Base-by-base conservation (phyloP, 2,329 filamentous ascomycete species). In the Pleomassaria siparia region DNA sequence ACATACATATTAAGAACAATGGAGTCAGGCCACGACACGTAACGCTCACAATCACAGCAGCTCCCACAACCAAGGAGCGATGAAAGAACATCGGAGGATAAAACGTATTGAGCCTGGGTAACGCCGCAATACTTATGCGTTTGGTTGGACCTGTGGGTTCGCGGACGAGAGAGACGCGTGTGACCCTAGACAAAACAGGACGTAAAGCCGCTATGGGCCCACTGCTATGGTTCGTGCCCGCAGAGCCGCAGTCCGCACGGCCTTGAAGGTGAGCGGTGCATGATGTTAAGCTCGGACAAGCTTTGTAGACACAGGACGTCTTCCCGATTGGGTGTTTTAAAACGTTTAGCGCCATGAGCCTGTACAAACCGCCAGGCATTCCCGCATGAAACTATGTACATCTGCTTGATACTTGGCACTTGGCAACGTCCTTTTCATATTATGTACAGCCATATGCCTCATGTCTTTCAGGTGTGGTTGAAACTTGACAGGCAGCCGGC, bases 71-170 rank as follows among this genome's bases (percentile, higher is more conserved):
- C 18, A 13, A 37, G 20, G 6, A 7, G 35, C 29, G 18, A 37
- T 24, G 24, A 37, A 24, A 37, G 35, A 37, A 37, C 20, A 22
- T 24, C 35, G 35, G 35, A 37, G 20, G 35, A 37, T 37, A 37
- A 37, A 37, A 37, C 35, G 15, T 3, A 21, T 13, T 6, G 20
- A 13, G 35, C 24, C 35, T 37, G 35, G 35, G 35, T 20, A 15
- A 16, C 3, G 8, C 20, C 20, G 9, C 12, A 6, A 22, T 24
- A 37, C 11, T 37, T 37, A 37, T 37, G 35, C 35, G 35, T 24
- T 37, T 37, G 8, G 21, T 37, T 6, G 18, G 18, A 20, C 35
- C 18, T 37, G 35, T 3, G 12, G n/a, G 20, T 37, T 37, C n/a
- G 35, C 21, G 10, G 20, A 13, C 6, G 35, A 37, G 11, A 13